Percentiles rank a stretch among this genome's conserved stretches.
Conservation (phyloP, 257 asterid species). For the Nyctanthes arbortristis region DNA sequence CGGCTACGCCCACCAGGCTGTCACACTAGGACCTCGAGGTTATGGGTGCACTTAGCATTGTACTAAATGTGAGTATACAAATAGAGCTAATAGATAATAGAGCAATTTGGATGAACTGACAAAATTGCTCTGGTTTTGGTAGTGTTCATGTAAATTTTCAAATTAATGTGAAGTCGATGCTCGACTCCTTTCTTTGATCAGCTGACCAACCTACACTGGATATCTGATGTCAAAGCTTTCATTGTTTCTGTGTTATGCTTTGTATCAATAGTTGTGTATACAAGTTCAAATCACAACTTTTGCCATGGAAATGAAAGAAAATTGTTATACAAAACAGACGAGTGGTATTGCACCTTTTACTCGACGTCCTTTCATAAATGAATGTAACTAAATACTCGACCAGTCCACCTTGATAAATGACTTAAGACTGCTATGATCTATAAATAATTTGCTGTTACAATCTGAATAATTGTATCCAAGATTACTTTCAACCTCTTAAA, state of each 20-base stretch:
- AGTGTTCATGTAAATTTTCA: neutral
- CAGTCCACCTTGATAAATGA: no score
- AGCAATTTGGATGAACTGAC: neutral
- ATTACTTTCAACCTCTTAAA: no score
- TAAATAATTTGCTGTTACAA: no score
- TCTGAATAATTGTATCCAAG: neutral
- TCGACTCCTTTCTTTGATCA: neutral
- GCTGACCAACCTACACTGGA: neutral
- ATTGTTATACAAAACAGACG: no score
- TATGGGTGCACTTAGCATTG: neutral
- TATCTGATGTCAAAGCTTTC: no score
- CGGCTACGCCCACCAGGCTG: no score
- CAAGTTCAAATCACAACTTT: neutral
- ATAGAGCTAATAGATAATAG: neutral
- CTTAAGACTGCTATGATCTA: no score
- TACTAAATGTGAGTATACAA: neutral
- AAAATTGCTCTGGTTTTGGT: neutral
- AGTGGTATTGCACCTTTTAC: no score
- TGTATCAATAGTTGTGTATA: no score
- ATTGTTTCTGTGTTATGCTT: no score
- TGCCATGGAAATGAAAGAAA: neutral
- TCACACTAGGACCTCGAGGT: neutral
- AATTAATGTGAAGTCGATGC: neutral
- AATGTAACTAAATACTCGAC: no score
- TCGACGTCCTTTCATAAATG: neutral